Base-by-base conservation (phyloP, 2,329 filamentous ascomycete species). In the Colletotrichum godetiae region DNA sequence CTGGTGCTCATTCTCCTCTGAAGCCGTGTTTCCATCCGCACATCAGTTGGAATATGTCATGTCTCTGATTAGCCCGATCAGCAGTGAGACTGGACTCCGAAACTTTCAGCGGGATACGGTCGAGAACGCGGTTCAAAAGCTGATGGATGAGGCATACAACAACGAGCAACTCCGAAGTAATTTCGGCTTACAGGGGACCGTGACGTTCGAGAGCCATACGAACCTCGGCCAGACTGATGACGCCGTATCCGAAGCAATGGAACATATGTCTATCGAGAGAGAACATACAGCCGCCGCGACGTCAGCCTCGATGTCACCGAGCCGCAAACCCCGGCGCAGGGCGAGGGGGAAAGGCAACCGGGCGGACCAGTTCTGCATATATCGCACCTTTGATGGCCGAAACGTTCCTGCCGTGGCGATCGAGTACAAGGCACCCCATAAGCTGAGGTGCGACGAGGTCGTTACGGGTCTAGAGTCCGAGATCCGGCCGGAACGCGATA, bases 191-290 rank as follows among this genome's bases (percentile, higher is more conserved):
- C 46, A 69, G 19, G 81, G 82, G 62, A 78, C 78, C 1, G 75
- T 84, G 27, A 80, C 78, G 2, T 85, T 85, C 59, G 78, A 83
- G 70, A 84, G 79, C 76, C 78, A 84, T 65, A 82, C 78, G 3
- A 84, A 83, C 68, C 77, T 82, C n/a, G 78, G 80, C 6, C 42
- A 35, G 49, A 72, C 53, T 46, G 76, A 79, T 46, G 75, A 79
- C 61, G 68, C 57, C 61, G 58, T 80, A 31, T 78, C 78, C 42
- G 57, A 77, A 49, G 75, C 78, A 11, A 33, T 79, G 33, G 77
- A 81, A 46, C 57, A 75, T 19, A 76, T 80, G 71, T 76, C 77
- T 24, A 46, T 79, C 62, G 52, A 65, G 52, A 65, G 22, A 15
- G 71, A 35, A 68, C 46, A 63, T 22, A 59, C 53, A 46, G 55